These are phyloP conservation scores for Trichoderma harzianum DNA, from an alignment of 2,329 filamentous ascomycete genomes.

Conservation along the genomic window DNA sequence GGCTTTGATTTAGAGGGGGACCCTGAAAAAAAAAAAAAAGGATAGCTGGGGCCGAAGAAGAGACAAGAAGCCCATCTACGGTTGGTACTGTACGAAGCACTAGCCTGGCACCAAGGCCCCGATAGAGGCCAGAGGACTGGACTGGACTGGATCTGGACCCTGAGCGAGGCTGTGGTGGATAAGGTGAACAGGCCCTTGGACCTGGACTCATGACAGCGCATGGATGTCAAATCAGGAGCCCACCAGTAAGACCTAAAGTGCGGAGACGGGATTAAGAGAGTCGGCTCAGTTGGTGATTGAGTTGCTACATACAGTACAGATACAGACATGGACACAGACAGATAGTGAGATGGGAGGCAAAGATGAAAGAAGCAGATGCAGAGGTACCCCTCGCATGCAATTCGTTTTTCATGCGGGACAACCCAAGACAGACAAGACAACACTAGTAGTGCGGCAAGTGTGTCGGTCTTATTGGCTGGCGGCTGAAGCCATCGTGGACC, in stretches of 20 bases:
- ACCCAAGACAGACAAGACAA: neutral
- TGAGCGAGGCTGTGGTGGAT: conserved; percentile 11
- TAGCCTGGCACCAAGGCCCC: neutral
- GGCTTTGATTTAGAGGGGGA: neutral
- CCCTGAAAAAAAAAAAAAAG: neutral
- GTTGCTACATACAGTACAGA: neutral
- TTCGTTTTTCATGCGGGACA: neutral
- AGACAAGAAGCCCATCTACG: neutral
- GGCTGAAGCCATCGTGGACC: neutral
- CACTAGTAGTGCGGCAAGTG: neutral
- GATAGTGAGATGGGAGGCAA: neutral
- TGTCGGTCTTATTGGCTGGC: neutral
- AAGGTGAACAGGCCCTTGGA: neutral
- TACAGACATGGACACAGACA: neutral
- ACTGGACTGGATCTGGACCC: neutral
- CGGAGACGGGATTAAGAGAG: neutral
- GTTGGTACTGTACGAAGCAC: neutral
- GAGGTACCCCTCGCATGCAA: neutral
- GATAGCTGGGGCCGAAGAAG: neutral
- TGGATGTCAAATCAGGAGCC: conserved; percentile 7
- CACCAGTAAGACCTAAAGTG: neutral
- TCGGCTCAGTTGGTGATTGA: neutral
- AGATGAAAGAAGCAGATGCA: neutral
- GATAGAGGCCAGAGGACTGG: neutral
- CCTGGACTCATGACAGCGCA: conserved; percentile 9